Percentiles rank a stretch among this genome's conserved stretches.
Evolutionary conservation across 306 rosid species (phyloP).

Genomic region (Lithocarpus polystachyus): DNA sequence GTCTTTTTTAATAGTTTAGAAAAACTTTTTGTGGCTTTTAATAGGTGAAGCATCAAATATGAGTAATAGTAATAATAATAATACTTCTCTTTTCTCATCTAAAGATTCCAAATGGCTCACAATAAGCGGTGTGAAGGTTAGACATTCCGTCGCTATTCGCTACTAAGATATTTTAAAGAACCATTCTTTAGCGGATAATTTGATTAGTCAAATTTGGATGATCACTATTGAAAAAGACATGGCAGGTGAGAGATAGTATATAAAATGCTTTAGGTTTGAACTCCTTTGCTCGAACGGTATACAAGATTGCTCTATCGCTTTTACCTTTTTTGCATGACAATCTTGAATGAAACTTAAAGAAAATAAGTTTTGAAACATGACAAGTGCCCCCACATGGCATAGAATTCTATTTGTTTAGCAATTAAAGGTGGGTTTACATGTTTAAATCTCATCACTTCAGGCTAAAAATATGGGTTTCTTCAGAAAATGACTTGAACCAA

Average conservation of each 20-base stretch:
- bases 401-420: slow-evolving; percentile 19
- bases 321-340: slow-evolving; percentile 18
- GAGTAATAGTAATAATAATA: too few relatives aligned
- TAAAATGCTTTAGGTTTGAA: neutral
- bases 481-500: slow-evolving; percentile 48
- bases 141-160: neutral
- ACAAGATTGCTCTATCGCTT: slow-evolving; percentile 18
- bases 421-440: slow-evolving; percentile 30
- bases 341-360: slow-evolving; percentile 31
- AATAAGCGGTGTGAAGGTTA: neutral
- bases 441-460: slow-evolving; percentile 28
- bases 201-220: slow-evolving; percentile 17
- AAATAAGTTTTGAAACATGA: slow-evolving; percentile 3
- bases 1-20: too few relatives aligned
- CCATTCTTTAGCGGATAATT: neutral
- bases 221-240: slow-evolving; percentile 20
- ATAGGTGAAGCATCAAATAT: neutral
- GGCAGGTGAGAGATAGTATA: slow-evolving; percentile 10
- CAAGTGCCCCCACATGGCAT: slow-evolving; percentile 18
- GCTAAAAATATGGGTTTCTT: neutral
- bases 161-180: slow-evolving; percentile 3
- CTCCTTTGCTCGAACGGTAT: slow-evolving; percentile 12
- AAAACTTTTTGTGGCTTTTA: neutral
- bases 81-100: neutral
- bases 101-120: neutral